A percentile compares a stretch with the other conserved stretches of the same genome.
Evolutionary conservation across 306 rosid species (phyloP).

Genomic region (Datisca glomerata): DNA sequence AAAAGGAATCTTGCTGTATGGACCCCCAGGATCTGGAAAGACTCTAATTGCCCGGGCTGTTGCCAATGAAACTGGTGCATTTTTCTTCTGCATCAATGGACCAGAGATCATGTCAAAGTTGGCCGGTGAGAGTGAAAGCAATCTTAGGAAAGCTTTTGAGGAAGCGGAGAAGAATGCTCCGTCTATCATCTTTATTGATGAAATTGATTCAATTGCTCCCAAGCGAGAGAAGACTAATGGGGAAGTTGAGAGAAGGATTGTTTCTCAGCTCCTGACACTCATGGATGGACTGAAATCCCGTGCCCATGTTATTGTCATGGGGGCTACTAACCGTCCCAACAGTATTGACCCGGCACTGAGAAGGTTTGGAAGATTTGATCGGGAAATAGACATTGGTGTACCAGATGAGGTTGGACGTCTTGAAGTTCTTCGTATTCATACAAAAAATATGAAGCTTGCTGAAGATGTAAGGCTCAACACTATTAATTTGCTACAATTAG

Average conservation of each 20-base stretch:
- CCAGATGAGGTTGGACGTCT: slow-evolving; percentile 94
- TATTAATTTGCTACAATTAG: neutral
- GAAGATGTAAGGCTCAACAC: slow-evolving; percentile 56
- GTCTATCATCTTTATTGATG: slow-evolving; percentile 88
- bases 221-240: slow-evolving; percentile 97
- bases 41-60: slow-evolving; percentile 90
- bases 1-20: slow-evolving; percentile 80
- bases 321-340: slow-evolving; percentile 95
- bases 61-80: slow-evolving; percentile 98
- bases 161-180: slow-evolving; percentile 99
- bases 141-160: slow-evolving; percentile 94
- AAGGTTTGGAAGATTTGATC: slow-evolving; percentile 96
- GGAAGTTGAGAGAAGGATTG: slow-evolving; percentile 96
- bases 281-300: slow-evolving; percentile 96
- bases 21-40: slow-evolving; percentile 95
- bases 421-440: slow-evolving; percentile 93
- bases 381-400: slow-evolving; percentile 96
- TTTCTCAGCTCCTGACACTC: slow-evolving; percentile 90
- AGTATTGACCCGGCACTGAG: slow-evolving; percentile 96
- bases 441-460: slow-evolving; percentile 94
- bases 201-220: slow-evolving; percentile 95
- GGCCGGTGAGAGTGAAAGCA: slow-evolving; percentile 98
- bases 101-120: slow-evolving; percentile 93
- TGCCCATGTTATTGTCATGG: slow-evolving; percentile 90
- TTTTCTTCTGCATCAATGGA: slow-evolving; percentile 95